Evolutionary conservation across 257 asterid species (phyloP).

Genomic region (Solanum pinnatisectum): DNA sequence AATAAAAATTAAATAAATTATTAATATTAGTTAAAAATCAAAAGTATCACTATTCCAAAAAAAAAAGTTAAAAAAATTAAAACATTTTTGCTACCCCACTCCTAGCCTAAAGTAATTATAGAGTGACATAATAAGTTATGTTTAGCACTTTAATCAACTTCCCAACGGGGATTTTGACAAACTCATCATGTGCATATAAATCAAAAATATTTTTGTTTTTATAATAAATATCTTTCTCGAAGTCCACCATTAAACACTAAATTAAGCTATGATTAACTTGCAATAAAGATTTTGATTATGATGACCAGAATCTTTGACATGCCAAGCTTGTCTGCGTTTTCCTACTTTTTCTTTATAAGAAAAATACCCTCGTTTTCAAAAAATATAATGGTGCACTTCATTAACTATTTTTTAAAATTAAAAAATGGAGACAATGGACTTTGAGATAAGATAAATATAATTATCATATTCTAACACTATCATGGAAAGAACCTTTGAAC

Average conservation of each 20-base stretch:
- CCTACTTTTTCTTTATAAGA: not conserved
- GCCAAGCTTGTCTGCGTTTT: not conserved
- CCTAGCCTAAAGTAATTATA: not conserved
- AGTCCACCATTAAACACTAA: not conserved
- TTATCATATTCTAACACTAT: not conserved
- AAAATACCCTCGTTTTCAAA: not conserved
- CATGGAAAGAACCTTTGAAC: not conserved
- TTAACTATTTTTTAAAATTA: not conserved
- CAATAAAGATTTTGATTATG: not conserved
- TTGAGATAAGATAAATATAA: not conserved
- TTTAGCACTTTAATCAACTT: not conserved
- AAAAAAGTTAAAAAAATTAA: no score
- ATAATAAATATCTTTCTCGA: not conserved
- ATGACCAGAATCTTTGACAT: not conserved
- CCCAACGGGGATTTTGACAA: not conserved
- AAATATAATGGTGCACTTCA: not conserved
- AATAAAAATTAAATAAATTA: no score
- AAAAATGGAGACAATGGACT: not conserved
- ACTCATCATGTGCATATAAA: not conserved
- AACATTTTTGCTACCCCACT: no score
- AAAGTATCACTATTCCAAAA: no score
- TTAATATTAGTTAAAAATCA: no score
- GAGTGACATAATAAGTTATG: not conserved
- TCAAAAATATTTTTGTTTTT: not conserved
- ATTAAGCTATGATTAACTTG: not conserved